Evolutionary conservation across 2,329 filamentous ascomycete genomes (phyloP).

Genomic region (Furcasterigmium furcatum): DNA sequence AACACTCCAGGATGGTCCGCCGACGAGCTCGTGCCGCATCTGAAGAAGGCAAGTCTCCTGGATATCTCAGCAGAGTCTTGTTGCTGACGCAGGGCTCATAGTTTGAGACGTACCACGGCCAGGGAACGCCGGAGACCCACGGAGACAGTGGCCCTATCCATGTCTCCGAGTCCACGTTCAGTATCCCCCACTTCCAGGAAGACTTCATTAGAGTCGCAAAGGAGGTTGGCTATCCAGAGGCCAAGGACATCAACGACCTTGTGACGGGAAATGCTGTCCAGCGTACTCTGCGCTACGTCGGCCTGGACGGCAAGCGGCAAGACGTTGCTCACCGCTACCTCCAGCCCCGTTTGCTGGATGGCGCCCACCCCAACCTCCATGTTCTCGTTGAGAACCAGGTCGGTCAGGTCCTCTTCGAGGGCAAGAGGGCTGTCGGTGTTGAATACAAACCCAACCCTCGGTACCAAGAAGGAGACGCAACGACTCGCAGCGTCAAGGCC

Average conservation of each 20-base stretch:
- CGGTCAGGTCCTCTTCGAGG: conserved; percentile 50
- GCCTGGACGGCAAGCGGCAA: conserved; percentile 49
- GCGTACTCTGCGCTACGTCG: conserved; percentile 46
- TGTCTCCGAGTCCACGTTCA: conserved; percentile 34
- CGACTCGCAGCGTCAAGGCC: conserved; percentile 37
- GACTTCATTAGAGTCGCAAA: conserved; percentile 46
- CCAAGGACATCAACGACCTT: conserved; percentile 50
- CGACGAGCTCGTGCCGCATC: conserved; percentile 23
- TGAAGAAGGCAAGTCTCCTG: no score
- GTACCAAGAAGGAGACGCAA: conserved; percentile 26
- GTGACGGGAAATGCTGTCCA: conserved; percentile 29
- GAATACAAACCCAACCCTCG: conserved; percentile 48
- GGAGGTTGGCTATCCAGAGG: conserved; percentile 45
- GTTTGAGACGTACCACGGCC: conserved; percentile 55
- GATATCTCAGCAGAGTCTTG: no score
- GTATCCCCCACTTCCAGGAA: conserved; percentile 27
- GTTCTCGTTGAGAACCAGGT: conserved; percentile 47
- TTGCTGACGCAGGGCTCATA: no score
- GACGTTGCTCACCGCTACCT: conserved; percentile 55
- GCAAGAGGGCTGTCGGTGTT: conserved; percentile 49
- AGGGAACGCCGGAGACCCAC: conserved; percentile 40
- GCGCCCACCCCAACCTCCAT: conserved; percentile 48
- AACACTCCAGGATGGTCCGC: conserved; percentile 26
- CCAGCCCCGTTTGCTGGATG: conserved; percentile 44
- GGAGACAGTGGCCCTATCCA: conserved; percentile 53